Evolutionary conservation across 139 green algal genomes (phyloP), one percentile per base, ranked within the genome.

Genomic region (Picochlorum costavermella): DNA sequence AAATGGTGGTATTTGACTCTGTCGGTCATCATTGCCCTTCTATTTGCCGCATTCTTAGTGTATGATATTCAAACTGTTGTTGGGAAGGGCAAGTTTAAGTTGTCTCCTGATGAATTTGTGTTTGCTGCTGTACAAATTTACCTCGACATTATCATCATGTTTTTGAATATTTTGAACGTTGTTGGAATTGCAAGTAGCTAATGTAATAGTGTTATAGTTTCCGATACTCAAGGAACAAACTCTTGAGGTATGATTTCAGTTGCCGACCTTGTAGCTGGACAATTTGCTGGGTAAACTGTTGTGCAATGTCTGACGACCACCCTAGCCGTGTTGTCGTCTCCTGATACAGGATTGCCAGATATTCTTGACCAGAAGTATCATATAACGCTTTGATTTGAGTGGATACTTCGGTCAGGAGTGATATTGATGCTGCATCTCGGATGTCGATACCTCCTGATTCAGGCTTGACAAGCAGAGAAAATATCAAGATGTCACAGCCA

Each of bases 331-430:
- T 79, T 36, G 85, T 61, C 8, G 82, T 65, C 20, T 17, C n/a
- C 5, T 12, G n/a, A 50, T 69, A 70, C 31, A 91, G 63, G 20
- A 30, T 55, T 61, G 14, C 23, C 2, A 71, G 46, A 40, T 85
- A 79, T 29, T 78, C 69, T 33, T 86, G 69, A 3, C 76, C 81
- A 16, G 80, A 70, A 23, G 64, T 67, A 10, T 46, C 25, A 51
- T 78, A 65, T 45, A 88, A 61, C 25, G 82, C 57, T 72, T 84
- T 82, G n/a, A 91, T 67, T 46, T 71, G 63, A 17, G 50, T 44
- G 6, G 83, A 72, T 5, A 82, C 56, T 26, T 92, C 85, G 11
- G 69, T 71, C 8, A 92, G 69, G 37, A 94, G 72, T 11, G 81
- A 61, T 6, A 79, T 75, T 31, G 74, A 78, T n/a, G 71, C 78